phyloP scores from a whole-genome alignment of 2,329 filamentous ascomycete species.

The Mycosphaerelloides madeirae region DNA sequence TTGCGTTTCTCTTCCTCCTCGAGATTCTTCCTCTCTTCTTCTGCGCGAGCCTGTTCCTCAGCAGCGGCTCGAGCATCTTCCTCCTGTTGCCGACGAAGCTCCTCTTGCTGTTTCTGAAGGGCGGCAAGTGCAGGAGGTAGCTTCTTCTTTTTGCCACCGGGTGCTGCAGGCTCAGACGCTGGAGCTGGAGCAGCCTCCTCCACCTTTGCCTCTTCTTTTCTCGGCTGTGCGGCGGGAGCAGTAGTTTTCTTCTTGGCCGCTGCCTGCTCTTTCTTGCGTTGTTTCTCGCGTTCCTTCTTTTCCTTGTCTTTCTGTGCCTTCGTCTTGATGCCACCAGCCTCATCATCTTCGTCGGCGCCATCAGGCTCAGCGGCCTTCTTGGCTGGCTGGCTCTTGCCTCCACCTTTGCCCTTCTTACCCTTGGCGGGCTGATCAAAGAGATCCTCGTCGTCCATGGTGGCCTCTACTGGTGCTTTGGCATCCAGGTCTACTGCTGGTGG shows the following conservation, averaged over 20 bases:
- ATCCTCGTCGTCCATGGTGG: conserved; percentile 62
- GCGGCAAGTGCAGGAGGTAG: conserved; percentile 67
- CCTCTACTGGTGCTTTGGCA: conserved; percentile 74
- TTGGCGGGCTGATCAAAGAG: conserved; percentile 73
- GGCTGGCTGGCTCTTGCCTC: conserved; percentile 23
- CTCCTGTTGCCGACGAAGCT: conserved; percentile 61
- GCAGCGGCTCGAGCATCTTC: conserved; percentile 55
- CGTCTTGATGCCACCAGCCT: conserved; percentile 69
- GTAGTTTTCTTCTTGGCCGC: conserved; percentile 73
- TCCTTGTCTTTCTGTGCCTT: conserved; percentile 98
- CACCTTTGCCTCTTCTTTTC: conserved; percentile 29
- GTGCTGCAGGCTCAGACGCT: conserved; percentile 37
- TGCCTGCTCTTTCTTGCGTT: conserved; percentile 96
- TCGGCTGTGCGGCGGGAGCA: conserved; percentile 26
- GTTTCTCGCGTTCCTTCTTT: conserved; percentile 98
- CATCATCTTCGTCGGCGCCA: conserved; percentile 45
- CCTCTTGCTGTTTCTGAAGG: conserved; percentile 79
- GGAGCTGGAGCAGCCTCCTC: conserved; percentile 50
- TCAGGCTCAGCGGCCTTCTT: conserved; percentile 51
- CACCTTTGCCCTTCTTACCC: conserved; percentile 58
- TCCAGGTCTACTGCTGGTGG: conserved; percentile 42
- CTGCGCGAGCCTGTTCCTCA: conserved; percentile 63
- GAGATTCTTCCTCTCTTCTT: conserved; percentile 58
- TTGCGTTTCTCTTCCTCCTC: conserved; percentile 68
- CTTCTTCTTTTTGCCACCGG: conserved; percentile 81